Evolutionary conservation across 108 stramenopile species (phyloP).

Genomic region (Cyclostephanos tholiformis): DNA sequence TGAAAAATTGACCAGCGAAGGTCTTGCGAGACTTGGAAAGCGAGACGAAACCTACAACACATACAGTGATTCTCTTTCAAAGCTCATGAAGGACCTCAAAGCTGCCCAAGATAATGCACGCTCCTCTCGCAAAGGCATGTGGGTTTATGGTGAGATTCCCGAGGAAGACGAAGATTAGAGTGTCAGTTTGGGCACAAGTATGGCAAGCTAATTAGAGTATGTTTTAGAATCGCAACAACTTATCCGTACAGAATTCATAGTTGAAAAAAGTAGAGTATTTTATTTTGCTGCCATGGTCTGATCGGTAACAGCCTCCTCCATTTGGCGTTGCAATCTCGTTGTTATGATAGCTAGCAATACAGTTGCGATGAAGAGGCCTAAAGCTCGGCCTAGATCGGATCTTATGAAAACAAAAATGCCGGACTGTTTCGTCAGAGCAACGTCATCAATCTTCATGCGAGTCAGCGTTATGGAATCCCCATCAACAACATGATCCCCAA

Average conservation of each 20-base stretch:
- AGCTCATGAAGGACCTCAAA: constrained; percentile 65
- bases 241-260: background rate
- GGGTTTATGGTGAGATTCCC: constrained; percentile 90
- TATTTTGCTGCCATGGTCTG: background rate
- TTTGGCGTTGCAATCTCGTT: constrained; percentile 34
- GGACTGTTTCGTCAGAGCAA: constrained; percentile 12
- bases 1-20: constrained; percentile 68
- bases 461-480: constrained; percentile 12
- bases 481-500: background rate
- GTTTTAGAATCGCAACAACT: background rate
- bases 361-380: constrained; percentile 37
- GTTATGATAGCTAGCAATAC: constrained; percentile 28
- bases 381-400: constrained; percentile 41
- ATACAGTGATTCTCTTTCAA: constrained; percentile 52
- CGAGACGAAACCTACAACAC: constrained; percentile 48
- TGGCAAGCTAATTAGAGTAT: background rate
- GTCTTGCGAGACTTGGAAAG: constrained; percentile 77
- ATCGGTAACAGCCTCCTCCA: constrained; percentile 38
- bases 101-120: constrained; percentile 76
- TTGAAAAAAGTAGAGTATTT: constrained; percentile 1
- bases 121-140: constrained; percentile 80
- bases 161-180: constrained; percentile 74
- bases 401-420: constrained; percentile 15
- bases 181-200: constrained; percentile 8
- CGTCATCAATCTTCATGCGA: constrained; percentile 9